Base-by-base conservation (phyloP, 2,329 filamentous ascomycete genomes). In the Apiospora saccharicola region DNA sequence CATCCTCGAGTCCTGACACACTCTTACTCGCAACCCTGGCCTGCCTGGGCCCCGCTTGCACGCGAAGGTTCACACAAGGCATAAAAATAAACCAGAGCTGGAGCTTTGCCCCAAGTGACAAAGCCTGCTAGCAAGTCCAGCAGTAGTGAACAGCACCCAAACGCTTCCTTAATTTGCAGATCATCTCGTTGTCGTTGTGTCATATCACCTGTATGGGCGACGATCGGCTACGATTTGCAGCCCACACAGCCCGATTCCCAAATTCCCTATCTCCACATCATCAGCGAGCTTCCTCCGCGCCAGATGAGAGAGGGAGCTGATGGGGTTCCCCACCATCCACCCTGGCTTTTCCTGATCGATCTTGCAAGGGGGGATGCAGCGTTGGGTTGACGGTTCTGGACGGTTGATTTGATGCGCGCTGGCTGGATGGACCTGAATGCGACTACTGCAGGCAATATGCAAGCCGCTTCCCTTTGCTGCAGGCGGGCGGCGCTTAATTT, bases 401-500 rank as follows among this genome's bases (percentile, higher is more conserved):
- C 57, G 34, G 34, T 51, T 51, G n/a, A 26, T 51, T 51, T 51
- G 12, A 51, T 51, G 49, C 30, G 57, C 57, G 57, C 57, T 64
- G 57, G 34, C 30, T 64, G 34, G 30, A 22, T 41, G 57, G 34
- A 41, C 57, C 34, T 41, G 57, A 22, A 34, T n/a, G 57, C 57
- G 57, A 41, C 57, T 64, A 64, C 57, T 64, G 57, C 57, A 64
- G 57, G 57, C 57, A 64, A 64, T 64, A 64, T 64, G 57, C 57
- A 64, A 41, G 57, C 57, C 57, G 57, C 57, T 64, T 41, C 57
- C 57, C 57, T 64, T 37, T 41, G 57, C 57, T 64, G 57, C 57
- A 64, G 57, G 57, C 57, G 57, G 57, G 57, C 57, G 57, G 57
- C 57, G 57, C 57, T 64, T 64, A 64, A 64, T 64, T 64, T 64